Evolutionary conservation across 208 protist species (phyloP), one percentile per base, ranked within the genome.

Genomic region (Naegleria fowleri): DNA sequence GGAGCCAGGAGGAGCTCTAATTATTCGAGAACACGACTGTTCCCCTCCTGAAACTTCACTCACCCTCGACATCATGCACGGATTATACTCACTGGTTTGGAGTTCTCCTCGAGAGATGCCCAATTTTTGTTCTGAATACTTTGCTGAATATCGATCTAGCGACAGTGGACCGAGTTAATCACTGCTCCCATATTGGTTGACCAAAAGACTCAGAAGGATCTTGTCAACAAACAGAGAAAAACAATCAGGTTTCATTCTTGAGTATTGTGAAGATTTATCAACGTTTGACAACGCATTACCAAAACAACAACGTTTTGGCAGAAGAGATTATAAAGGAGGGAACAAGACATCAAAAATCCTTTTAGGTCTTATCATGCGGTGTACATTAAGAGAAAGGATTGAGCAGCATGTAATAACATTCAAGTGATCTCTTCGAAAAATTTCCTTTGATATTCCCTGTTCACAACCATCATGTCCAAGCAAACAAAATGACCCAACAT

Each of bases 21-120:
- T 90, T 48, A 36, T 90, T 84, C 11, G 88, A 83, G 88, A 90
- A 51, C 88, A 90, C 41, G 88, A 90, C 52, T 48, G 39, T 29
- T 29, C 33, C 7, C 87, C 87, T 48, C 15, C 13, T 48, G 87
- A 58, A 15, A 13, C 58, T 25, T 43, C 87, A 43, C 15, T 90
- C 0, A 29, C 52, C 0, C 25, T 90, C 5, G 87, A 90, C 16
- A 48, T 55, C 19, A 58, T 90, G 87, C 87, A 90, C 19, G 87
- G 87, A 59, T 29, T 90, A 22, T 90, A 90, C 16, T 79, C 87
- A 48, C 9, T 79, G 15, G 36, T 58, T 48, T 90, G 36, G 43
- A 48, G 16, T 40, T 38, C 11, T 90, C 87, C 87, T 25, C 38
- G 36, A 51, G 87, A 90, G 52, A 58, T 51, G 33, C 67, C 59